Base-by-base conservation (phyloP, 768 basidiomycete genomes). In the Cyclocybe cylindracea region DNA sequence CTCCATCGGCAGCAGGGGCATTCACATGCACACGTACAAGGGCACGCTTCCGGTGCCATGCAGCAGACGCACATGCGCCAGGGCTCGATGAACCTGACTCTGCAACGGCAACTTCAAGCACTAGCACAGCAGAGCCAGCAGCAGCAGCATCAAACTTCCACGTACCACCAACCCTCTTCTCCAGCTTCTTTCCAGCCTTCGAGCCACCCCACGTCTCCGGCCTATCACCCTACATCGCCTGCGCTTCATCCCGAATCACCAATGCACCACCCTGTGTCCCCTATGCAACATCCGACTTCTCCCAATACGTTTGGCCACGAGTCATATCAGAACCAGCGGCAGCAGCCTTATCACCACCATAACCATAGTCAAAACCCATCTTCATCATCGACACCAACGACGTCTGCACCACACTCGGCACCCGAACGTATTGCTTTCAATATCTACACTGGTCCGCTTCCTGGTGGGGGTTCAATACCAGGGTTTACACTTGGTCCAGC, bases 371-470 rank as follows among this genome's bases (percentile, higher is more conserved):
- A 53, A 33, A 38, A 19, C 33, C 24, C 35, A 36, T 3, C 53
- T 45, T 53, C 51, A 46, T 37, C 40, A 36, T 31, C 37, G 29
- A 10, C 35, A 39, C 6, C 46, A 48, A 13, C 61, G 29, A 31
- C 53, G 10, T 46, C 57, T 9, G 48, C 56, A 2, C 57, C 79
- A 0, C 72, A 73, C 35, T 89, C 89, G 10, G 87, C 89, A 0
- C 89, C 89, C 0, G 87, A 87, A 10, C 80, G 88, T 48, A 74
- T 91, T 32, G 89, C 84, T 3, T 92, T 92, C 36, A 61, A 62
- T 6, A 63, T 67, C 14, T 65, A 63, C 39, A 57, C 55, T 5
- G 61, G 58, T 0, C 46, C 61, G 16, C n/a, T 42, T n/a, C 32
- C 16, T 33, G 46, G 53, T 18, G 39, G 48, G 6, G 38, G 42